Conservation (phyloP, 2,329 filamentous ascomycete species). For the Basipetospora chlamydospora region DNA sequence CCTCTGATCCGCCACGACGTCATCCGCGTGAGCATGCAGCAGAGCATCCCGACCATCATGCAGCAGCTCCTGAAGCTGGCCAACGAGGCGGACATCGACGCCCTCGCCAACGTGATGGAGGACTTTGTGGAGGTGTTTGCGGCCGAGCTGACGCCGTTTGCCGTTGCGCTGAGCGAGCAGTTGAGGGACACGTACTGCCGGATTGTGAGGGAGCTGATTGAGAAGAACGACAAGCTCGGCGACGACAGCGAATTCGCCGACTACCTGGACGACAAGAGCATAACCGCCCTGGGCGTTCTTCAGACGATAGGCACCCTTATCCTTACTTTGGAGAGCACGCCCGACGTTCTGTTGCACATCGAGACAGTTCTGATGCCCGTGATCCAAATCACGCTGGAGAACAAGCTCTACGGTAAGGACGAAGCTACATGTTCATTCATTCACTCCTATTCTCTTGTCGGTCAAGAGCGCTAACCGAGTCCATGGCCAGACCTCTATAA, state of each 20-base stretch:
- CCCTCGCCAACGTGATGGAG: slow-evolving; percentile 96
- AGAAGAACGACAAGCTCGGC: slow-evolving; percentile 66
- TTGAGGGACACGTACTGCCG: slow-evolving; percentile 89
- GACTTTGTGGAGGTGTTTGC: slow-evolving; percentile 98
- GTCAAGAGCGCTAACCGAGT: slow-evolving; percentile 11
- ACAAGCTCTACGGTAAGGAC: slow-evolving; percentile 81
- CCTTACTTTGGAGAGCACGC: slow-evolving; percentile 89
- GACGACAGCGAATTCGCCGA: slow-evolving; percentile 76
- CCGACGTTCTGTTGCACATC: slow-evolving; percentile 84
- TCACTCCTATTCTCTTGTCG: background rate
- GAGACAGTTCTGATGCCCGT: slow-evolving; percentile 96
- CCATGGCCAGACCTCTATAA: slow-evolving; percentile 65
- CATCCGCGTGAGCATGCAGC: slow-evolving; percentile 89
- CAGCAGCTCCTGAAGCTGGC: slow-evolving; percentile 93
- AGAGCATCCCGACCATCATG: slow-evolving; percentile 98
- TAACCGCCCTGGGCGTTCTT: slow-evolving; percentile 86
- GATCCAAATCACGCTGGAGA: slow-evolving; percentile 88
- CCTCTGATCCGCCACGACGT: slow-evolving; percentile 91
- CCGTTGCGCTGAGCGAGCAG: slow-evolving; percentile 89
- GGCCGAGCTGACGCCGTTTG: slow-evolving; percentile 91
- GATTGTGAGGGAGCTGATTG: slow-evolving; percentile 80
- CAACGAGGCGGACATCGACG: slow-evolving; percentile 96
- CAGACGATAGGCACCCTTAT: slow-evolving; percentile 98
- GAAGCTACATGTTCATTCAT: background rate
- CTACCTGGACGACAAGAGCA: slow-evolving; percentile 95